Evolutionary conservation across 371 early-diverging fungal species (phyloP).

Genomic region (Cokeromyces recurvatus): DNA sequence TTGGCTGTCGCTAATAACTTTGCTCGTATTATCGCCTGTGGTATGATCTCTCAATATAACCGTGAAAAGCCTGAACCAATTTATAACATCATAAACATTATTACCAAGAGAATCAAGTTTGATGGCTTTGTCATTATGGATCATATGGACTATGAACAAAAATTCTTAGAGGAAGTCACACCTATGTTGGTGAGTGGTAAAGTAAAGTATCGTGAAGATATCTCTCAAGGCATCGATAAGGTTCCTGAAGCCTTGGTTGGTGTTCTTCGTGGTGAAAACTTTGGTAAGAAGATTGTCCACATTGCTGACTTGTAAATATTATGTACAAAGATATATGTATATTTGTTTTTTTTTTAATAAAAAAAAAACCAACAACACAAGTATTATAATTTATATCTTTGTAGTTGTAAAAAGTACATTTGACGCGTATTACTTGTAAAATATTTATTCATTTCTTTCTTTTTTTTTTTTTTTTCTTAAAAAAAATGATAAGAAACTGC

Average conservation of each 20-base stretch:
- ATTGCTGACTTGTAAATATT: conserved; percentile 49
- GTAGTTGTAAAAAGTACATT: too few relatives aligned
- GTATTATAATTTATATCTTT: too few relatives aligned
- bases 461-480: too few relatives aligned
- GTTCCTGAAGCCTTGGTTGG: conserved; percentile 71
- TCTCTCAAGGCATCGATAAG: conserved; percentile 72
- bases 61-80: conserved; percentile 21
- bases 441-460: too few relatives aligned
- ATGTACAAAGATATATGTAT: too few relatives aligned
- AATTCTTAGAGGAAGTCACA: conserved; percentile 57
- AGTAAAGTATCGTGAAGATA: conserved; percentile 56
- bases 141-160: conserved; percentile 28
- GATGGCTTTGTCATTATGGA: conserved; percentile 57
- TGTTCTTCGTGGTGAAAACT: conserved; percentile 72
- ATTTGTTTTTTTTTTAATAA: too few relatives aligned
- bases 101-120: conserved; percentile 48
- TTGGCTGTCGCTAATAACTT: conserved; percentile 45
- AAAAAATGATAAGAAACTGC: too few relatives aligned
- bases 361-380: too few relatives aligned
- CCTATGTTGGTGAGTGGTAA: conserved; percentile 62
- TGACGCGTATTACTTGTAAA: too few relatives aligned
- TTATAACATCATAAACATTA: conserved; percentile 31
- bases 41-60: conserved; percentile 75
- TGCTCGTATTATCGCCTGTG: conserved; percentile 55
- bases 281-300: conserved; percentile 80